phyloP scores from a whole-genome alignment of 2,329 filamentous ascomycete genomes.

The Stagonosporopsis cucurbitacearum region DNA sequence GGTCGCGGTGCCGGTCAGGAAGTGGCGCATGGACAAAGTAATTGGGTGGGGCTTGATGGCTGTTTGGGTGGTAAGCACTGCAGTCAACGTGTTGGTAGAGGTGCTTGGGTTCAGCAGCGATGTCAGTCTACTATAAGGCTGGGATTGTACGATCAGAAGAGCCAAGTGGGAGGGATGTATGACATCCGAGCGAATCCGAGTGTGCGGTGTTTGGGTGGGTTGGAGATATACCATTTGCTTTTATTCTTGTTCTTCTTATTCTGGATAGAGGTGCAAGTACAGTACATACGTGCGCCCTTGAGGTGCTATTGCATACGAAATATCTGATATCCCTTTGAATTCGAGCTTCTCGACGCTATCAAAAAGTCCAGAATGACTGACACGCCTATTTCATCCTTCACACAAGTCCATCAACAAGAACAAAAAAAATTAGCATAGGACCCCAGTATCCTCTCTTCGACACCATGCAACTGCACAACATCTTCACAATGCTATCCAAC shows the following conservation, averaged over 20 bases:
- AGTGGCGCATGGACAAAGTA: slow-evolving; percentile 47
- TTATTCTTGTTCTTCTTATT: not conserved
- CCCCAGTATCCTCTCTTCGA: no score
- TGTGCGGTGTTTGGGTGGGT: not conserved
- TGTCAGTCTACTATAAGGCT: slow-evolving; percentile 26
- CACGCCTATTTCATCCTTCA: no score
- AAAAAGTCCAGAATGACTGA: no score
- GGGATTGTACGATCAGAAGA: not conserved
- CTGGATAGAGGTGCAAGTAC: not conserved
- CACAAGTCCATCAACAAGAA: no score
- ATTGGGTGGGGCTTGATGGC: slow-evolving; percentile 80
- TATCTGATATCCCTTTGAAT: not conserved
- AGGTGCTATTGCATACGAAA: not conserved
- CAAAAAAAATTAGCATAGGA: no score
- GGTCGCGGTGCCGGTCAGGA: slow-evolving; percentile 70
- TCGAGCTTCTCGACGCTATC: not conserved
- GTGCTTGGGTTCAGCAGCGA: slow-evolving; percentile 53
- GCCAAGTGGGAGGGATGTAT: not conserved
- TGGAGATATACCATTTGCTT: not conserved
- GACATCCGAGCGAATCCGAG: no score
- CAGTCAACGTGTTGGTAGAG: slow-evolving; percentile 83
- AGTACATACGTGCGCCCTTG: not conserved
- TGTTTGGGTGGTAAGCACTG: slow-evolving; percentile 81
- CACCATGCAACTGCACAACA: no score
- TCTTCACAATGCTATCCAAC: no score